Percentiles rank a stretch among this genome's conserved stretches.
phyloP scores from a whole-genome alignment of 2,329 filamentous ascomycete species.

The Scorias spongiosa region DNA sequence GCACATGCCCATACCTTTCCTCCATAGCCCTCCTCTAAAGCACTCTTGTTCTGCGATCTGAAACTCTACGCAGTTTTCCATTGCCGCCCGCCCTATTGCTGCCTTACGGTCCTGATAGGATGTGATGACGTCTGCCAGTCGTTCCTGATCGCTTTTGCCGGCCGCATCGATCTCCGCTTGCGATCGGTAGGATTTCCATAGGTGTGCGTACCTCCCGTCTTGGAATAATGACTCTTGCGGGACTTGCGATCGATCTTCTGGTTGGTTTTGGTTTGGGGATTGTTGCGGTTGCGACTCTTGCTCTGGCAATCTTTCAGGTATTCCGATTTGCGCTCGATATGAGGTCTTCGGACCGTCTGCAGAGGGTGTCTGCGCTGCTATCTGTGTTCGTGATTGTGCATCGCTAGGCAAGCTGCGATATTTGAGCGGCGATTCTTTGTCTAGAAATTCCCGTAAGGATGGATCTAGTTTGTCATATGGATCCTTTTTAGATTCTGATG shows the following conservation, averaged over 20 bases:
- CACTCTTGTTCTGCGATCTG: slow-evolving; percentile 73
- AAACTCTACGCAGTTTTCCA: slow-evolving; percentile 87
- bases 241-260: slow-evolving; percentile 19
- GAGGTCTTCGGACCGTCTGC: slow-evolving; percentile 14
- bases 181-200: slow-evolving; percentile 85
- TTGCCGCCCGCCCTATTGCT: slow-evolving; percentile 61
- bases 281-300: slow-evolving; percentile 7
- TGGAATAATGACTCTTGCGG: slow-evolving; percentile 44
- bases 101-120: slow-evolving; percentile 70
- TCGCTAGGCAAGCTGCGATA: slow-evolving; percentile 27
- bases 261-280: slow-evolving; percentile 11
- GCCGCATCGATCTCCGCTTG: slow-evolving; percentile 53
- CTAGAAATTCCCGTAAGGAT: slow-evolving; percentile 67
- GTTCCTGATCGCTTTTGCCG: slow-evolving; percentile 61
- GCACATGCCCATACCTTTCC: slow-evolving; percentile 65
- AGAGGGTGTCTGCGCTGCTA: slow-evolving; percentile 4
- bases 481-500: slow-evolving; percentile 33
- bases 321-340: slow-evolving; percentile 18
- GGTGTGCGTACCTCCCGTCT: slow-evolving; percentile 63
- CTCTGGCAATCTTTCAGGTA: slow-evolving; percentile 8
- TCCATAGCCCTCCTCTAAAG: slow-evolving; percentile 56
- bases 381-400: slow-evolving; percentile 1
- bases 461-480: slow-evolving; percentile 66
- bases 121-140: slow-evolving; percentile 64
- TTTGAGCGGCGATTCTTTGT: slow-evolving; percentile 65